phyloP scores from a whole-genome alignment of 179 eudicot species.

The Beta lomatogona region DNA sequence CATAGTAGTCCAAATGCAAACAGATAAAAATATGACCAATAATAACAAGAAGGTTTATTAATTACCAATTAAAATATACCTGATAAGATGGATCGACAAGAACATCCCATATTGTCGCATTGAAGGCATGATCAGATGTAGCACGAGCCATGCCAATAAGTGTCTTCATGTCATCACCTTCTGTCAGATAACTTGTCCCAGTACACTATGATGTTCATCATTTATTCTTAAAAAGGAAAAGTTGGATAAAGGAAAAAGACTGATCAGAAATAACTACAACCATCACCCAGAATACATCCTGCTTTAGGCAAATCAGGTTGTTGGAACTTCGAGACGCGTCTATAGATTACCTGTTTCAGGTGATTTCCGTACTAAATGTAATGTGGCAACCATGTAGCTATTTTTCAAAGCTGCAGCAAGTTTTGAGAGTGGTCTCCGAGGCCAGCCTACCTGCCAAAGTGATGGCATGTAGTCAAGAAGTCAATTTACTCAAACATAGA shows the following conservation, averaged over 20 bases:
- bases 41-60: not conserved
- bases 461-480: slow-evolving; percentile 18
- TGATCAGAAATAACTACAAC: slow-evolving; percentile 3
- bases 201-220: slow-evolving; percentile 65
- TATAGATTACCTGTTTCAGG: slow-evolving; percentile 63
- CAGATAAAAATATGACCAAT: not conserved
- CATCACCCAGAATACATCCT: not conserved
- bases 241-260: not conserved
- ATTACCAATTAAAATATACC: slow-evolving; percentile 44
- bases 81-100: slow-evolving; percentile 95
- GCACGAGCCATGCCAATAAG: slow-evolving; percentile 99
- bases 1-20: not conserved
- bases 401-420: slow-evolving; percentile 87
- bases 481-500: not conserved
- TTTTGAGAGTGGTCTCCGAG: slow-evolving; percentile 89
- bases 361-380: slow-evolving; percentile 70
- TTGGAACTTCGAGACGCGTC: slow-evolving; percentile 12
- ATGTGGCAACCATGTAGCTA: slow-evolving; percentile 94
- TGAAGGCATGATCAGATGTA: slow-evolving; percentile 97
- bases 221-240: slow-evolving; percentile 31
- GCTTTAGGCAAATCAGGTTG: not conserved
- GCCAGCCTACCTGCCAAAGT: slow-evolving; percentile 87
- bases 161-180: slow-evolving; percentile 59
- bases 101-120: slow-evolving; percentile 99
- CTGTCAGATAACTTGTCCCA: slow-evolving; percentile 84